A percentile compares a stretch with the other conserved stretches of the same genome.
Conservation (phyloP, 768 basidiomycete genomes). For the Xerocomellus intermedius region DNA sequence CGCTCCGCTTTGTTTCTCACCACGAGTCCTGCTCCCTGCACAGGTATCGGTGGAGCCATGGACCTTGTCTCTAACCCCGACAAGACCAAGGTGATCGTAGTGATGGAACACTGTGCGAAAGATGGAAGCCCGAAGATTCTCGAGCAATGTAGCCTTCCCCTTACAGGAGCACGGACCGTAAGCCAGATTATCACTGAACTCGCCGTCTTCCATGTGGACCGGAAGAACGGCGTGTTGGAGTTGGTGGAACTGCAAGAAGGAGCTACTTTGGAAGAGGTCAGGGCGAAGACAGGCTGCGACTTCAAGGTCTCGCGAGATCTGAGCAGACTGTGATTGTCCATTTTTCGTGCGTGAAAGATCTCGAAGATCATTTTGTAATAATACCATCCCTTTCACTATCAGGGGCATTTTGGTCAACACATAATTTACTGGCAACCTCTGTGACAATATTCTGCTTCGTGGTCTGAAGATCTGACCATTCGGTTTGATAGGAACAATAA, state of each 20-base stretch:
- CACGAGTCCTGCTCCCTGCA: background rate
- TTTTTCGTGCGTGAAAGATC: background rate
- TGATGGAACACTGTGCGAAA: conserved; percentile 90
- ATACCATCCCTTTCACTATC: conserved; percentile 1
- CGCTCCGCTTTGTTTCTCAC: conserved; percentile 7
- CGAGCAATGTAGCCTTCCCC: conserved; percentile 73
- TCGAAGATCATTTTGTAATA: background rate
- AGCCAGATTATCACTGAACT: conserved; percentile 94
- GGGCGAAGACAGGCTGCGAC: conserved; percentile 81
- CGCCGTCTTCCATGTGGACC: conserved; percentile 86
- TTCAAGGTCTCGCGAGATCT: conserved; percentile 62
- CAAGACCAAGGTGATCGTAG: conserved; percentile 86
- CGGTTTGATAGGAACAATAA: background rate
- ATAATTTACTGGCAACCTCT: background rate
- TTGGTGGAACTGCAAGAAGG: conserved; percentile 86
- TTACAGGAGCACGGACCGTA: conserved; percentile 86
- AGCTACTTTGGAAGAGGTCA: conserved; percentile 78
- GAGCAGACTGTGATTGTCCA: conserved; percentile 42
- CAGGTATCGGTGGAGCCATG: conserved; percentile 95
- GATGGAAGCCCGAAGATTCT: conserved; percentile 89
- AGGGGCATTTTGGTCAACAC: background rate
- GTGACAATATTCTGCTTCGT: background rate
- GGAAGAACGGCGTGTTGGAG: conserved; percentile 65
- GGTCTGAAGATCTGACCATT: background rate
- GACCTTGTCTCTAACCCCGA: conserved; percentile 96